Conservation (phyloP, 1,284 basidiomycete genomes). For the Lignosus rhinocerotis region DNA sequence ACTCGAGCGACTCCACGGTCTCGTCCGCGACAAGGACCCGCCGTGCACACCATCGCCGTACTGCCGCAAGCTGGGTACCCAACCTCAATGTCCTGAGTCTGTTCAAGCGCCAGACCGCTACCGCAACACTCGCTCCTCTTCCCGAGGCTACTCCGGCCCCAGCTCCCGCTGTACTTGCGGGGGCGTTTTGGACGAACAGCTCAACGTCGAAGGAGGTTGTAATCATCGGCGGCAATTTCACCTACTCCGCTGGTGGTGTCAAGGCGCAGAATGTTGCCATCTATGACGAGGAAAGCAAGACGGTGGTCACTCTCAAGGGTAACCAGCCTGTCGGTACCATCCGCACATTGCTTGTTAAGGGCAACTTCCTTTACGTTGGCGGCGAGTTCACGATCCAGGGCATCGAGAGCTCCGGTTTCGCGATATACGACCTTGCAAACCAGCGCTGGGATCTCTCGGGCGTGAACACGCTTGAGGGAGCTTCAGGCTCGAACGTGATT, state of each 20-base stretch:
- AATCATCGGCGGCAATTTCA: slow-evolving; percentile 91
- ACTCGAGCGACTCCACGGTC: slow-evolving; percentile 31
- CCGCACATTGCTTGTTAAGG: slow-evolving; percentile 64
- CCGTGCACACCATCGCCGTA: slow-evolving; percentile 37
- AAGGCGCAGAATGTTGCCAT: slow-evolving; percentile 66
- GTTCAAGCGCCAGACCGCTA: slow-evolving; percentile 50
- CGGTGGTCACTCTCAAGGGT: slow-evolving; percentile 60
- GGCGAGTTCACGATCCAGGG: slow-evolving; percentile 72
- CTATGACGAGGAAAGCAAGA: slow-evolving; percentile 61
- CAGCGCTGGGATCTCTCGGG: slow-evolving; percentile 60
- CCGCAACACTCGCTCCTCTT: slow-evolving; percentile 44
- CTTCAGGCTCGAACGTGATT: slow-evolving; percentile 56
- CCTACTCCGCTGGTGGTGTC: slow-evolving; percentile 50
- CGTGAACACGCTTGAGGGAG: slow-evolving; percentile 59
- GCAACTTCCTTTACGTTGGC: slow-evolving; percentile 73
- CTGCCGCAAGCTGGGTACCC: slow-evolving; percentile 50
- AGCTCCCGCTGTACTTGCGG: slow-evolving; percentile 83
- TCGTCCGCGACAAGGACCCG: slow-evolving; percentile 38
- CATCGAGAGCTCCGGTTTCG: slow-evolving; percentile 62
- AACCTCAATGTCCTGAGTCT: slow-evolving; percentile 47
- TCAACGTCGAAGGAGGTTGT: slow-evolving; percentile 66
- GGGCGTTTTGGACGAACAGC: slow-evolving; percentile 88
- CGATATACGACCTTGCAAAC: slow-evolving; percentile 71
- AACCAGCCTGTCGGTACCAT: slow-evolving; percentile 72
- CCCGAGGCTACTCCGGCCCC: slow-evolving; percentile 56